Base-by-base conservation (phyloP, 208 protist species). In the Acanthamoeba royreba region DNA sequence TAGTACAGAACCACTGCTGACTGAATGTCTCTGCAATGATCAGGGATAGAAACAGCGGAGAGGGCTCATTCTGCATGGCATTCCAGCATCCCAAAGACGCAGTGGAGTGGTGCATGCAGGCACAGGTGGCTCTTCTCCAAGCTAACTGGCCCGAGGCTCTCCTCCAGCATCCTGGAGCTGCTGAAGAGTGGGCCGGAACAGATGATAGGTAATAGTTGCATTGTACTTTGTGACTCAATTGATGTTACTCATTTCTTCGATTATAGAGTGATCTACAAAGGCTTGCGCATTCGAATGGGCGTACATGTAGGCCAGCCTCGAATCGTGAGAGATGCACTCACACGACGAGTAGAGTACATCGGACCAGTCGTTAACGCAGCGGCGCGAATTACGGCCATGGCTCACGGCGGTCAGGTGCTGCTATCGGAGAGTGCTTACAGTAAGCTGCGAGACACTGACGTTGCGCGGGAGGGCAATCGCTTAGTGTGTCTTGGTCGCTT, bases 21-120 rank as follows among this genome's bases (percentile, higher is more conserved):
- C n/a, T n/a, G n/a, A n/a, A n/a, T n/a, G n/a, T n/a, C n/a, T n/a
- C n/a, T n/a, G n/a, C n/a, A n/a, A n/a, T n/a, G n/a, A n/a, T 90
- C 5, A 17, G 15, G 53, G 83, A 90, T 19, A 22, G 83, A 4
- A 66, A 55, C 83, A 40, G 46, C 0, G 83, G 83, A 4, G 83
- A 90, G 40, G 83, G 83, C 31, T 90, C 87, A 4, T 92, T 92
- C 63, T 79, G 49, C 55, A 28, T 92, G 87, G 87, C 87, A 8
- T 92, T 92, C 46, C 55, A 74, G 9, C 15, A 74, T 0, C 19
- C 87, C 15, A 17, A 4, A 2, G 53, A 90, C 52, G 83, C 83
- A 9, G 31, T 66, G 22, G 25, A 55, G 15, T 90, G 83, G 83
- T 90, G 83, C 83, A 28, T 5, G 7, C 47, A 90, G 4, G 83